Evolutionary conservation across 139 green algal genomes (phyloP).

Genomic region (Coccomyxa sp.): DNA sequence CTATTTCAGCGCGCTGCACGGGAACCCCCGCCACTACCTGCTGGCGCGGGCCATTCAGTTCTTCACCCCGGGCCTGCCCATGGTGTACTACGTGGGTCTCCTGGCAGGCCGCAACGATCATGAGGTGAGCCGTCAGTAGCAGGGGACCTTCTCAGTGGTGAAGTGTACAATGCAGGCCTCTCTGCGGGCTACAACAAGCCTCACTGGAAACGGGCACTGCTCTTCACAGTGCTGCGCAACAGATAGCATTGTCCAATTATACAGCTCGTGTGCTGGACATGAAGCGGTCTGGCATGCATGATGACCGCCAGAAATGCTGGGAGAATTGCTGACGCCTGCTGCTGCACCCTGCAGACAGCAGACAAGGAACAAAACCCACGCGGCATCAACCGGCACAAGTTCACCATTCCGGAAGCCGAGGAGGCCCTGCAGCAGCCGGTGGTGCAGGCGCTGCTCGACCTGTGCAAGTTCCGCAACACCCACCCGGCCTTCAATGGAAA

Average conservation of each 20-base stretch:
- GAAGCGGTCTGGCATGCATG: not conserved
- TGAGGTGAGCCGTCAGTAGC: slow-evolving; percentile 7
- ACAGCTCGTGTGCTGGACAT: no score
- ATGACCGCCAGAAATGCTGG: not conserved
- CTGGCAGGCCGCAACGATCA: slow-evolving; percentile 36
- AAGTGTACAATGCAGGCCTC: no score
- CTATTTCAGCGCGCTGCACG: slow-evolving; percentile 41
- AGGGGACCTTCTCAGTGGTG: no score
- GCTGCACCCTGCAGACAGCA: not conserved
- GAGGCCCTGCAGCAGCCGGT: slow-evolving; percentile 36
- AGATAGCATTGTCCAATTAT: no score
- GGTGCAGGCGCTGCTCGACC: slow-evolving; percentile 50
- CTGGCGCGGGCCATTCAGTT: slow-evolving; percentile 47
- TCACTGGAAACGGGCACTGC: no score
- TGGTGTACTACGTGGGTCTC: slow-evolving; percentile 50
- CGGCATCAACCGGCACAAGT: slow-evolving; percentile 46
- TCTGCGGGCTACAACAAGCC: no score
- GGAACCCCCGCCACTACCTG: slow-evolving; percentile 27
- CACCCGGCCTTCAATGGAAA: slow-evolving; percentile 39
- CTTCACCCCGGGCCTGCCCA: slow-evolving; percentile 48
- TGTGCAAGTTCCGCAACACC: slow-evolving; percentile 44
- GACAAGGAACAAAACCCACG: slow-evolving; percentile 4
- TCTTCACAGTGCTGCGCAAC: no score
- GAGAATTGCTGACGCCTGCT: not conserved
- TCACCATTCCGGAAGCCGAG: slow-evolving; percentile 36